Conservation (phyloP, 768 basidiomycete species). For the Boletus vermiculosoides region DNA sequence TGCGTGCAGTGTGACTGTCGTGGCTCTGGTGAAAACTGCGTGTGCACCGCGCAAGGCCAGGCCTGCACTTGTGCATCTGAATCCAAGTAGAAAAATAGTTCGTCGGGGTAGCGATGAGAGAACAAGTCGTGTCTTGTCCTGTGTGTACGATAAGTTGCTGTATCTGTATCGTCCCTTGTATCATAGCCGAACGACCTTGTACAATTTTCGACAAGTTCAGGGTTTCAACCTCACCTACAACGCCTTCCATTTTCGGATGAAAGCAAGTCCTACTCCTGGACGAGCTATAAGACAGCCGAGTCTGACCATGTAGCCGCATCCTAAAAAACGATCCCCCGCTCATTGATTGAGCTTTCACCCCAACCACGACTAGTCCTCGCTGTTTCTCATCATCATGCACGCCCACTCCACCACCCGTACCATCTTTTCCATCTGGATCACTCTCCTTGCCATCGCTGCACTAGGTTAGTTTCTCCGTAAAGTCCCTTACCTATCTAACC, state of each 20-base stretch:
- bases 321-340: not conserved
- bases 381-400: constrained; percentile 10
- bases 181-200: not conserved
- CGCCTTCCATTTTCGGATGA: constrained; percentile 13
- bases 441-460: constrained; percentile 19
- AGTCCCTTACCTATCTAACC: not conserved
- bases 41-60: constrained; percentile 14
- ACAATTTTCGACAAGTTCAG: not conserved
- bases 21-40: constrained; percentile 19
- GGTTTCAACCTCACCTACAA: not conserved
- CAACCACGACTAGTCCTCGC: not conserved
- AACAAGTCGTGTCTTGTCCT: constrained; percentile 9
- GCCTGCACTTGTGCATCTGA: constrained; percentile 18
- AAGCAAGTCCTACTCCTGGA: not conserved
- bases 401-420: constrained; percentile 8
- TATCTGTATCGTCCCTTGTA: not conserved
- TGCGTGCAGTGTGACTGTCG: constrained; percentile 20
- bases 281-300: constrained; percentile 6
- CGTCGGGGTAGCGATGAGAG: constrained; percentile 3
- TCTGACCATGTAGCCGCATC: too few relatives aligned
- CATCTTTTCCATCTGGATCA: constrained; percentile 21
- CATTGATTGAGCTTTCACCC: constrained; percentile 13
- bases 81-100: constrained; percentile 13
- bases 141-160: constrained; percentile 3
- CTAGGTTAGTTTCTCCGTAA: constrained; percentile 15